Evolutionary conservation across 129 eudicot genomes (phyloP), one percentile per base, ranked within the genome.

Genomic region (Artemisia tridentata): DNA sequence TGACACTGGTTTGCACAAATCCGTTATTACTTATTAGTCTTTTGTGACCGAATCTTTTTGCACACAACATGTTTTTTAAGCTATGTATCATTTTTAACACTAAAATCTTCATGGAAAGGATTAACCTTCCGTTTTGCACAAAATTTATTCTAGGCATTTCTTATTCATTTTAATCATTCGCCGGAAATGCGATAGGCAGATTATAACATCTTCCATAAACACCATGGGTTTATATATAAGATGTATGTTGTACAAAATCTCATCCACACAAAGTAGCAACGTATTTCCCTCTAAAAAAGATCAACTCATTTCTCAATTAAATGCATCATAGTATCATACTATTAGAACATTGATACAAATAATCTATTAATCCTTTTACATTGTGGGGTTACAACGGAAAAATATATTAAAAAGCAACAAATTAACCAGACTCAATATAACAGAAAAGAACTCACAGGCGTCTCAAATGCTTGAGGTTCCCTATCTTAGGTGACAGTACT

Each of bases 401-500:
- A 59, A 54, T 20, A 76, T 41, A 75, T 41, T 27, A 67, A 18
- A 15, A 72, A 56, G 41, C 60, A 78, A 72, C 9, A 38, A 38
- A 38, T 38, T 38, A 38, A 38, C 45, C 45, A 38, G 45, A 38
- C 45, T 38, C 11, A 8, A 8, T 38, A 38, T 38, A 50, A 61
- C 12, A 71, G 8, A 70, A 63, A 58, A 75, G 78, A 38, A 84
- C 97, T 87, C 72, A 95, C 99, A 95, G 93, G 66, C 64, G 23
- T 88, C 80, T 90, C 73, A 95, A 67, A 78, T 90, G 69, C 48
- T 81, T 52, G 64, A 95, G 97, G 76, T 83, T 79, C 65, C 88
- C 96, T 73, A 95, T 92, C 81, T 84, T 88, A 27, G 96, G 96
- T 53, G 84, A 88, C 61, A 95, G 66, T 63, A 52, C 77, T 67